Base-by-base conservation (phyloP, 257 asterid genomes). In the Solanum tarijense region DNA sequence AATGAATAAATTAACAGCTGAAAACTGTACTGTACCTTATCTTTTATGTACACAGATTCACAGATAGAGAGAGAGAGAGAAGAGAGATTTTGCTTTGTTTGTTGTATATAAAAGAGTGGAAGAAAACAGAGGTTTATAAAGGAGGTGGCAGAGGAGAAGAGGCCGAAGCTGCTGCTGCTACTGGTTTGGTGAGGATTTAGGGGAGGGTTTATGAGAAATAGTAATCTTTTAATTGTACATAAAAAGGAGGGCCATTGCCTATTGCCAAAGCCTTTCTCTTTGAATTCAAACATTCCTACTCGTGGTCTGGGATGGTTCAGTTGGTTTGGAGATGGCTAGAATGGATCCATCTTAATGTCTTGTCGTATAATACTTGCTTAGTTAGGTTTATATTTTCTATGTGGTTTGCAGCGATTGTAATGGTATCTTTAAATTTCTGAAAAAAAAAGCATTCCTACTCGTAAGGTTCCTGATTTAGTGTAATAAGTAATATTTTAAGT, bases 131-230 rank as follows among this genome's bases (percentile, higher is more conserved):
- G n/a, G 43, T 69, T 21, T 68, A 88, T 78, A 76, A 76, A 35
- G 18, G 76, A 74, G 86, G 23, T 43, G 7, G 69, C 29, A 23
- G 89, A 58, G 60, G 3, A 29, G 88, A 73, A 60, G 88, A 84
- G 88, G 89, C 75, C 36, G 91, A 89, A 87, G 86, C 62, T 29
- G 75, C 75, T 29, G 75, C 75, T 87, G 38, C 38, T 87, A 75
- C 89, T 82, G 38, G 71, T 46, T 46, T 46, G 68, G 68, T 46
- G 85, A 46, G 68, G 68, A 46, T 46, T 81, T 46, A 18, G 85
- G 85, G 36, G 68, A 81, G 85, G 85, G 85, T 48, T 81, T 81
- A 81, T 10, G 29, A 29, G 65, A 43, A 6, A 43, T 79, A 20
- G n/a, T 72, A 25, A 14, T 43, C 65, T 72, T 32, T 32, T 72